A percentile compares a stretch with the other conserved stretches of the same genome.
These are phyloP conservation scores for Penicillium manginii DNA, from an alignment of 495 filamentous ascomycete species.

Conservation along the genomic window DNA sequence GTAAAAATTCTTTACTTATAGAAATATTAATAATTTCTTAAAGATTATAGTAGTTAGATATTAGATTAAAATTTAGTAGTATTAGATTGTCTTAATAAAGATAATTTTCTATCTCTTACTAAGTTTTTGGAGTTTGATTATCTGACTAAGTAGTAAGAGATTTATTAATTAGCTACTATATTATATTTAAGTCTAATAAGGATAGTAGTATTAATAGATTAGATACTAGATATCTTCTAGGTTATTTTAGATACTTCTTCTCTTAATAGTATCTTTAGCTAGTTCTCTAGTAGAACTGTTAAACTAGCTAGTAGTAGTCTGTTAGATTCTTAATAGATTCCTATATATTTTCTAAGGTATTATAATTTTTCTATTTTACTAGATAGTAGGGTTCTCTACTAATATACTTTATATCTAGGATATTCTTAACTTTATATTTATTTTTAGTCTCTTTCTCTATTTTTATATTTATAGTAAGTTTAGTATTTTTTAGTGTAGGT, in stretches of 20 bases:
- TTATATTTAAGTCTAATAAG: not conserved
- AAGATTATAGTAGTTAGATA: too few relatives aligned
- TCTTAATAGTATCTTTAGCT: not conserved
- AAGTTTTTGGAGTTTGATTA: not conserved
- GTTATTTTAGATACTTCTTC: not conserved
- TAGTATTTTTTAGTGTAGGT: conserved; percentile 5
- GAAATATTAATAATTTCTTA: too few relatives aligned
- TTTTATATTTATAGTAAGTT: conserved; percentile 9
- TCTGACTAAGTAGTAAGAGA: not conserved
- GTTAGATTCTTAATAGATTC: conserved; percentile 13
- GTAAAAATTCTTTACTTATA: too few relatives aligned
- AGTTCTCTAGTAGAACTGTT: not conserved
- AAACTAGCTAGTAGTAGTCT: conserved; percentile 9
- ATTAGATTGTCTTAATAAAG: too few relatives aligned
- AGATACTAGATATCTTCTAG: not conserved
- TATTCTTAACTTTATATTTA: conserved; percentile 9
- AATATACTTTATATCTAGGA: conserved; percentile 1
- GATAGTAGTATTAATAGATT: not conserved
- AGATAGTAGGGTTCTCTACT: conserved; percentile 6
- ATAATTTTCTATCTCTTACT: too few relatives aligned
- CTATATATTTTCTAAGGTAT: conserved; percentile 10
- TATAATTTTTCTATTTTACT: conserved; percentile 9
- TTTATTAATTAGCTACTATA: not conserved
- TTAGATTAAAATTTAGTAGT: too few relatives aligned
- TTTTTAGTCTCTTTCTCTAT: conserved; percentile 12